Evolutionary conservation across 139 green algal genomes (phyloP).

Genomic region (Volvox reticuliferus): DNA sequence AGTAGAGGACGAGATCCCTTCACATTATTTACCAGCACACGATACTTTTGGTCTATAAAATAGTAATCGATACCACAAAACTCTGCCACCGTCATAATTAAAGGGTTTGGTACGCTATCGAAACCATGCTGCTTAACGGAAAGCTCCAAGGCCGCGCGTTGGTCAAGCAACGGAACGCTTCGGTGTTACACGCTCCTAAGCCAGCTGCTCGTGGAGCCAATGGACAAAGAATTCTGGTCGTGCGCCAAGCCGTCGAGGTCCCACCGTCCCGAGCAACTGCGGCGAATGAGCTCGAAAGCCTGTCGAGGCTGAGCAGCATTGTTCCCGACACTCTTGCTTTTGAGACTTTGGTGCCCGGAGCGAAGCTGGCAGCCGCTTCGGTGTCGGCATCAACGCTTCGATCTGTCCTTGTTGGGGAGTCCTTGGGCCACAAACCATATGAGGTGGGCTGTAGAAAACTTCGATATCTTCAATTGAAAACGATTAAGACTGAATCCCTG

Average conservation of each 20-base stretch:
- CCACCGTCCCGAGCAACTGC: constrained; percentile 33
- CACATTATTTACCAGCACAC: too few species aligned
- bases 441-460: constrained; percentile 27
- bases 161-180: background rate
- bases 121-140: constrained; percentile 6
- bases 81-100: background rate
- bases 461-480: background rate
- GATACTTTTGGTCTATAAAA: too few species aligned
- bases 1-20: background rate
- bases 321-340: constrained; percentile 77
- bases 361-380: constrained; percentile 71
- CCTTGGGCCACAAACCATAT: constrained; percentile 54
- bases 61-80: too few species aligned
- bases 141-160: background rate
- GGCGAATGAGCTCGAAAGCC: constrained; percentile 68
- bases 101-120: background rate
- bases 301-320: constrained; percentile 61
- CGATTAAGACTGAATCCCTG: too few species aligned
- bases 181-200: background rate
- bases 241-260: background rate
- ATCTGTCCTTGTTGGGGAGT: constrained; percentile 42
- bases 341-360: constrained; percentile 55
- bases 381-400: constrained; percentile 51
- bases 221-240: background rate
- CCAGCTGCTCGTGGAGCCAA: background rate